These are phyloP conservation scores for Amanita molliuscula DNA, from an alignment of 768 basidiomycete genomes.

Conservation along the genomic window DNA sequence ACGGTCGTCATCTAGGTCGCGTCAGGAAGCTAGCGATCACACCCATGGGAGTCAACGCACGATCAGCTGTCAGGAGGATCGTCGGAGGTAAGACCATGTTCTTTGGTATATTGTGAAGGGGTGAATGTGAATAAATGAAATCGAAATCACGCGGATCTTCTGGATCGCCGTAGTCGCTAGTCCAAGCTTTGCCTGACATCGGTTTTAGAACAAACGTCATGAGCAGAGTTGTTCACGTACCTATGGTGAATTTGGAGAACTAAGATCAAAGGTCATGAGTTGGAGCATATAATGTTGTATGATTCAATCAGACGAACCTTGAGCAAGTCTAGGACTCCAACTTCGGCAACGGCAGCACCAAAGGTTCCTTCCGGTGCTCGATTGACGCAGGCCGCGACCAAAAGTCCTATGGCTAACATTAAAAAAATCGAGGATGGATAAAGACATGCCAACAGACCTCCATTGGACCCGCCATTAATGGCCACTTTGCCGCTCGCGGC, in stretches of 20 bases:
- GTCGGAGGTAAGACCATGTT: conserved; percentile 53
- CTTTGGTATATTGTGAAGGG: conserved; percentile 67
- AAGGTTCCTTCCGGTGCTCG: conserved; percentile 67
- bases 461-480: conserved; percentile 76
- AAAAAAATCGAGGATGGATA: neutral
- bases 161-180: conserved; percentile 69
- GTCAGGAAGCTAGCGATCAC: neutral
- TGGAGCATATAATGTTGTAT: neutral
- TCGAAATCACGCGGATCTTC: conserved; percentile 73
- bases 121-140: conserved; percentile 73
- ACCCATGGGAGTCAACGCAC: conserved; percentile 30
- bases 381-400: conserved; percentile 80
- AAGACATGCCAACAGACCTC: conserved; percentile 34
- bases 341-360: conserved; percentile 73
- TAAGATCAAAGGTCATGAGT: conserved; percentile 14
- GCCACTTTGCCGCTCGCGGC: conserved; percentile 60
- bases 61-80: conserved; percentile 77
- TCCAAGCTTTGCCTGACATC: conserved; percentile 58
- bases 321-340: conserved; percentile 72
- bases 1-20: conserved; percentile 59
- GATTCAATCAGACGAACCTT: conserved; percentile 34
- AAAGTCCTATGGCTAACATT: conserved; percentile 37
- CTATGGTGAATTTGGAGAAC: conserved; percentile 74
- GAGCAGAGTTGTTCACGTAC: conserved; percentile 19
- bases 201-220: neutral